A percentile compares a stretch with the other conserved stretches of the same genome.
These are phyloP conservation scores for Botrytis sinoallii DNA, from an alignment of 2,329 filamentous ascomycete species.

Conservation along the genomic window DNA sequence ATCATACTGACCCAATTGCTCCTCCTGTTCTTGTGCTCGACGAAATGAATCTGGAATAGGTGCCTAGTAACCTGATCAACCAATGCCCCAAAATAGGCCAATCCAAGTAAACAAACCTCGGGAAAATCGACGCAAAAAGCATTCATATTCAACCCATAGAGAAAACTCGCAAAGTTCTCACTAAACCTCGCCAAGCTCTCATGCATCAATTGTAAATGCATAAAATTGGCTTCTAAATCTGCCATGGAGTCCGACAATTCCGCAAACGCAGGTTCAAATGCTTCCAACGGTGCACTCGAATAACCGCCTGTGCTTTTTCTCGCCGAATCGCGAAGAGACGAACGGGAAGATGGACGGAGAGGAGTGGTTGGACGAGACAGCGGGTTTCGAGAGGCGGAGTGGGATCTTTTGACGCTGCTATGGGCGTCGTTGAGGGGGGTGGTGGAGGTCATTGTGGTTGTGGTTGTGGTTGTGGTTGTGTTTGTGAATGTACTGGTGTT, in stretches of 20 bases:
- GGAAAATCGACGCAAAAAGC: slow-evolving; percentile 98
- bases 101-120: slow-evolving; percentile 59
- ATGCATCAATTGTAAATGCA: slow-evolving; percentile 96
- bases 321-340: slow-evolving; percentile 73
- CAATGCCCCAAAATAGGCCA: background rate
- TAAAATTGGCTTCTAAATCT: slow-evolving; percentile 94
- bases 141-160: slow-evolving; percentile 98
- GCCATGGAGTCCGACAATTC: slow-evolving; percentile 93
- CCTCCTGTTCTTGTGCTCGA: slow-evolving; percentile 58
- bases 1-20: slow-evolving; percentile 43
- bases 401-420: slow-evolving; percentile 34
- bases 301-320: slow-evolving; percentile 51
- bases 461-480: background rate
- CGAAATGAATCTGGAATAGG: slow-evolving; percentile 82
- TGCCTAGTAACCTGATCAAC: slow-evolving; percentile 51
- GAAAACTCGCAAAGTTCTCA: slow-evolving; percentile 91
- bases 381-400: slow-evolving; percentile 31
- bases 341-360: slow-evolving; percentile 83
- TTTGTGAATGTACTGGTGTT: too few species aligned
- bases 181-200: slow-evolving; percentile 90
- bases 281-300: slow-evolving; percentile 67
- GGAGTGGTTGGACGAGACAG: slow-evolving; percentile 75
- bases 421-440: slow-evolving; percentile 32
- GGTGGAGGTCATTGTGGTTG: slow-evolving; percentile 28
- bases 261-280: slow-evolving; percentile 85